phyloP scores from a whole-genome alignment of 768 basidiomycete genomes.

The Lactifluus pinguis region DNA sequence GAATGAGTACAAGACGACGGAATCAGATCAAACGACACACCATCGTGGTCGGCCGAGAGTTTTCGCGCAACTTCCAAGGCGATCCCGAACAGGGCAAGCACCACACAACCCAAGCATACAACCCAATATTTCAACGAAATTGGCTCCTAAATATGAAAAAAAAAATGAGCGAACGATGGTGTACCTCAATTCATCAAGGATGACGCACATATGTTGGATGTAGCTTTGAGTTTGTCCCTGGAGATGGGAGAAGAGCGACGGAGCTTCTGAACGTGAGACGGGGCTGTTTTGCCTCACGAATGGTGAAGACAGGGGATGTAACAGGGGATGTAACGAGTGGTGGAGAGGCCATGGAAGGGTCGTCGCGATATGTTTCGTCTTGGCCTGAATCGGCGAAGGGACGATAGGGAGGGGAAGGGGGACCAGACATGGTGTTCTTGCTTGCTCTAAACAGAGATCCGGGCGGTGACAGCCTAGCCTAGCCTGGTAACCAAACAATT shows the following conservation, averaged over 20 bases:
- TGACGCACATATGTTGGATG: conserved; percentile 8
- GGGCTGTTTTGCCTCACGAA: not conserved
- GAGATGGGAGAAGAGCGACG: conserved; percentile 5
- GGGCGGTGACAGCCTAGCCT: too few relatives aligned
- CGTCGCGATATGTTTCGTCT: not conserved
- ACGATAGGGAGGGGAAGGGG: too few relatives aligned
- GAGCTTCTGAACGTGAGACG: conserved; percentile 1
- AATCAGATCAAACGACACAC: not conserved
- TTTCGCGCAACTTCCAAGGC: conserved; percentile 6
- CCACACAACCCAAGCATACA: not conserved
- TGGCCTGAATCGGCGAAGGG: not conserved
- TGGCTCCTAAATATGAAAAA: conserved; percentile 6
- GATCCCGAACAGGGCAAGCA: conserved; percentile 1
- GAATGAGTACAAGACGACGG: not conserved
- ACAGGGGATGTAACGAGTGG: not conserved
- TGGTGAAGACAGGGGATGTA: not conserved
- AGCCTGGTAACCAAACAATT: too few relatives aligned
- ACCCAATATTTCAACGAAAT: not conserved
- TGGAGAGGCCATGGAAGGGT: not conserved
- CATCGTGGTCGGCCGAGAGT: conserved; percentile 2
- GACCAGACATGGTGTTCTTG: too few relatives aligned
- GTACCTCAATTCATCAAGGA: not conserved
- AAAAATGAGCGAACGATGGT: not conserved
- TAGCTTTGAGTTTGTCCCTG: conserved; percentile 4
- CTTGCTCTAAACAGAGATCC: too few relatives aligned